Conservation (phyloP, 805 yeast species). For the Candida takata region DNA sequence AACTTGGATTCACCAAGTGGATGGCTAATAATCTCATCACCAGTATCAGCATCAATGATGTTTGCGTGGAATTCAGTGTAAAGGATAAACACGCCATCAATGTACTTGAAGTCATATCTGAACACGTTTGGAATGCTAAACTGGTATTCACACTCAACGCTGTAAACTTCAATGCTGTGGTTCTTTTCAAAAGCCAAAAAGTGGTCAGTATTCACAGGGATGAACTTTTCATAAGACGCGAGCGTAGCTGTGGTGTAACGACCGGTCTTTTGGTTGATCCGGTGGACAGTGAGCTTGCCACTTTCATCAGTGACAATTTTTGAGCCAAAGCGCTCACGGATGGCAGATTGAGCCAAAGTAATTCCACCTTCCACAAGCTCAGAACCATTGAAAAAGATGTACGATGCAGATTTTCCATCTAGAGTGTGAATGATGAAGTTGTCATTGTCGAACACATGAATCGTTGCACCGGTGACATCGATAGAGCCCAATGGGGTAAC, state of each 20-base stretch:
- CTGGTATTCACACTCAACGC: constrained; percentile 9
- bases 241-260: constrained; percentile 5
- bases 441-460: constrained; percentile 13
- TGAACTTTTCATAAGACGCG: constrained; percentile 4
- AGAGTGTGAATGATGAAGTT: constrained; percentile 10
- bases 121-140: constrained; percentile 18
- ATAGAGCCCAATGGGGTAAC: constrained; percentile 4
- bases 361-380: constrained; percentile 7
- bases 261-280: constrained; percentile 12
- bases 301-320: constrained; percentile 15
- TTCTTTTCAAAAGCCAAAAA: constrained; percentile 17
- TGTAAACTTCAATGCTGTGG: constrained; percentile 16
- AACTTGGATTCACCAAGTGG: constrained; percentile 12
- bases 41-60: constrained; percentile 21
- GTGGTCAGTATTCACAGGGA: constrained; percentile 17
- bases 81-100: constrained; percentile 15
- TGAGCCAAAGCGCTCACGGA: constrained; percentile 18
- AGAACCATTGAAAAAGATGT: constrained; percentile 12
- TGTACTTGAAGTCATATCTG: constrained; percentile 15
- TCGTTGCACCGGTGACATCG: constrained; percentile 4
- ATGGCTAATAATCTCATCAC: constrained; percentile 17
- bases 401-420: constrained; percentile 4
- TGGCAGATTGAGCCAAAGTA: constrained; percentile 9
- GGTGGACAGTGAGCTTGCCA: constrained; percentile 6
- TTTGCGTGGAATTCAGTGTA: constrained; percentile 18